These are phyloP conservation scores for Malus asiatica DNA, from an alignment of 306 rosid genomes.

Conservation along the genomic window DNA sequence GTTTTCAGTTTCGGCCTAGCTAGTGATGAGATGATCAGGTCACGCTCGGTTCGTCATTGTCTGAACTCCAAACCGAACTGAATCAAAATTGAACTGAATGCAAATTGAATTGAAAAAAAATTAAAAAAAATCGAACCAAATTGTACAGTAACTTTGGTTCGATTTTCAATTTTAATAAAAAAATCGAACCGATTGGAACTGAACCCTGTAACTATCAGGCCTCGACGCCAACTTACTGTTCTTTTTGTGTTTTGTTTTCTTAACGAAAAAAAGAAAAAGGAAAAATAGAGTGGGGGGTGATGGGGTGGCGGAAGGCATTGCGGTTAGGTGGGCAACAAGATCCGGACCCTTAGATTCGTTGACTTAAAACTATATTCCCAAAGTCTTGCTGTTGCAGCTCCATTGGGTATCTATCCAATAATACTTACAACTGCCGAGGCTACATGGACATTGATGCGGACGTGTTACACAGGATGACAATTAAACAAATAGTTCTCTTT, in stretches of 20 bases:
- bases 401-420: no score
- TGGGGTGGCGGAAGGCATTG: slow-evolving; percentile 5
- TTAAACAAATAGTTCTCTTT: background rate
- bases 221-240: background rate
- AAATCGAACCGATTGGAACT: no score
- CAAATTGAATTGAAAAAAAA: no score
- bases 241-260: background rate
- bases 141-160: rapidly evolving
- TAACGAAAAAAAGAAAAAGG: background rate
- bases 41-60: no score
- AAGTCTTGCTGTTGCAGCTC: background rate
- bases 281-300: background rate
- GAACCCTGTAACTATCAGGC: background rate
- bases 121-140: no score
- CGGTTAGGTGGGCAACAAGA: slow-evolving; percentile 9
- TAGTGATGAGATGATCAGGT: no score
- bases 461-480: background rate
- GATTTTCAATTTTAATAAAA: no score
- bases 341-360: slow-evolving; percentile 5
- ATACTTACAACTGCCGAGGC: background rate
- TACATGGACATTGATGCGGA: background rate
- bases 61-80: no score
- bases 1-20: no score
- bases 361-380: background rate
- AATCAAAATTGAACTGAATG: no score